Conservation (phyloP, 75 land plant species). For the Cupressus sempervirens region DNA sequence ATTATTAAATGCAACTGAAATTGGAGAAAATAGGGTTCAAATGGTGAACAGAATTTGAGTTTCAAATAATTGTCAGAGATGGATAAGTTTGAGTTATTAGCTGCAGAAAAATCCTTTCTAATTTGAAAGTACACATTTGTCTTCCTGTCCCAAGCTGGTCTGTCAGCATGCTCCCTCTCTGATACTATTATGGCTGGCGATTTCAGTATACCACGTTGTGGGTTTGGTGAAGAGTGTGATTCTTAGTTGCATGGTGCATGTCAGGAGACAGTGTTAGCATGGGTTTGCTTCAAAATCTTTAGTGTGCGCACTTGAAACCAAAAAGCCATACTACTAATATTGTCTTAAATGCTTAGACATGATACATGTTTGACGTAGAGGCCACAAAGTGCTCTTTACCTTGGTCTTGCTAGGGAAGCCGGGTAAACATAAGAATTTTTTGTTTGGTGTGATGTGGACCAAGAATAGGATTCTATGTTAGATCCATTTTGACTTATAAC, state of each 20-base stretch:
- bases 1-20: not conserved
- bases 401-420: not conserved
- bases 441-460: not conserved
- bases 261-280: too few relatives aligned
- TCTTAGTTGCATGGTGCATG: too few relatives aligned
- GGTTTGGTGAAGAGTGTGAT: not conserved
- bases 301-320: too few relatives aligned
- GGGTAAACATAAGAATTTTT: not conserved
- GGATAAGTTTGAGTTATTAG: not conserved
- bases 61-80: not conserved
- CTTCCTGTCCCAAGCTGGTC: too few relatives aligned
- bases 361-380: not conserved
- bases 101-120: not conserved
- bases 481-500: not conserved
- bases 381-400: not conserved
- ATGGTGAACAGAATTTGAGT: not conserved
- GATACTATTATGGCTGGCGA: not conserved
- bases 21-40: not conserved
- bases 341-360: not conserved
- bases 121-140: too few relatives aligned
- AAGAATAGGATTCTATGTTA: not conserved
- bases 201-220: not conserved
- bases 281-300: not conserved
- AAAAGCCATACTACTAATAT: not conserved
- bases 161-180: not conserved